Conservation (phyloP, 2,329 filamentous ascomycete species). For the Aspergillus neoniger region DNA sequence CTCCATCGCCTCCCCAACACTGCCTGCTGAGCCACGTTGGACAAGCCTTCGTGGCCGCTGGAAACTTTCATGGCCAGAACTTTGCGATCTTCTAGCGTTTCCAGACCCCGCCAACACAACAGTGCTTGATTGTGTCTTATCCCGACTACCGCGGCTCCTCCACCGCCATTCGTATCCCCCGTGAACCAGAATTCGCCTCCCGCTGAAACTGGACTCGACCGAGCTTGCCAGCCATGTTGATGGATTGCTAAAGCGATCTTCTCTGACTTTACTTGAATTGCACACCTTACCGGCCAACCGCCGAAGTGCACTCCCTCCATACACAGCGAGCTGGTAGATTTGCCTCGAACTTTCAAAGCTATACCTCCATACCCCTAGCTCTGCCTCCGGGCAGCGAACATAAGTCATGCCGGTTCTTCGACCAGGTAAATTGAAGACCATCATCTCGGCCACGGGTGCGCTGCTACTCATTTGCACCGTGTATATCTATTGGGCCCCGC, state of each 20-base stretch:
- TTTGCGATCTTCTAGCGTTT: background rate
- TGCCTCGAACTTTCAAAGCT: background rate
- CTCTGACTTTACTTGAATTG: background rate
- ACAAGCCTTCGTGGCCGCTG: background rate
- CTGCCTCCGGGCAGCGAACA: constrained; percentile 2
- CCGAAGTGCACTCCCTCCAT: background rate
- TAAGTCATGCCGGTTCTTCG: constrained; percentile 30
- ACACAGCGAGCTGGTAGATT: background rate
- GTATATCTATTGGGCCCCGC: constrained; percentile 41
- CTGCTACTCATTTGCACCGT: constrained; percentile 37
- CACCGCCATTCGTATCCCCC: background rate
- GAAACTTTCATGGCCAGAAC: background rate
- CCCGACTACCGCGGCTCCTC: background rate
- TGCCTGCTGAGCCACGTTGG: background rate
- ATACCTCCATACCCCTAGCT: background rate
- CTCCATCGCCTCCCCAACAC: background rate
- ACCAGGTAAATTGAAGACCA: constrained; percentile 31
- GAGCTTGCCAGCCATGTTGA: constrained; percentile 11
- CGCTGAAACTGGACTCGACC: background rate
- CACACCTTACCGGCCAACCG: background rate
- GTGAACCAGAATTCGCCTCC: background rate
- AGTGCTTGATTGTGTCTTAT: background rate
- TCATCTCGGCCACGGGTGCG: constrained; percentile 32
- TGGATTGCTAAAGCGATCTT: background rate
- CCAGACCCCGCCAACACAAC: background rate